Conservation (phyloP, 495 filamentous ascomycete genomes). For the Lindgomyces ingoldianus region DNA sequence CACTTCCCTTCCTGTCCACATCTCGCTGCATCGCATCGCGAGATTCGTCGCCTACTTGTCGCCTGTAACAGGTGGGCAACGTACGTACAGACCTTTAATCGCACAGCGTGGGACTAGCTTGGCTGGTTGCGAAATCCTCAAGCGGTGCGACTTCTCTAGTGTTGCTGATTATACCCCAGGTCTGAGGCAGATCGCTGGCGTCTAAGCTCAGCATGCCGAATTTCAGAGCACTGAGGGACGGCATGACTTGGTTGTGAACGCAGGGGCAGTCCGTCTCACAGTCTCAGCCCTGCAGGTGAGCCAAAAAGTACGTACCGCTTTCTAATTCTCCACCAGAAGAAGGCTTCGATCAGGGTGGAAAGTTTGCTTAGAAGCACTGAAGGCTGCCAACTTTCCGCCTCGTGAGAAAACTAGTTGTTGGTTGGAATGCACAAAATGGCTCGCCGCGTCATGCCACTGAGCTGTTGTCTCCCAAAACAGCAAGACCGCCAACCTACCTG, state of each 20-base stretch:
- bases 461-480: slow-evolving; percentile 8
- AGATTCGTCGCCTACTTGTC: neutral
- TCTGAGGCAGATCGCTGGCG: slow-evolving; percentile 18
- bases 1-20: neutral
- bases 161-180: slow-evolving; percentile 11
- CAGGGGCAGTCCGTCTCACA: slow-evolving; percentile 28
- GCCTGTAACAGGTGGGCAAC: neutral
- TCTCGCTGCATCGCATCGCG: neutral
- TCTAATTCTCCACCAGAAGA: neutral
- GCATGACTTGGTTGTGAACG: slow-evolving; percentile 27
- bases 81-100: no score
- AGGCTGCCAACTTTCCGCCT: slow-evolving; percentile 4
- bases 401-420: slow-evolving; percentile 1
- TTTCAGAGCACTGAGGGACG: neutral
- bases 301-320: slow-evolving; percentile 21
- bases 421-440: slow-evolving; percentile 7
- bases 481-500: slow-evolving; percentile 3
- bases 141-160: neutral
- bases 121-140: no score
- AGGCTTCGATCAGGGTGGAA: neutral
- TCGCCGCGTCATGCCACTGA: neutral
- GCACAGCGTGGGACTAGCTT: no score
- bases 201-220: neutral
- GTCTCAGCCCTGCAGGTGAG: slow-evolving; percentile 38
- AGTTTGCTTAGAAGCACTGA: neutral